Percentiles rank a stretch among this genome's conserved stretches.
These are phyloP conservation scores for Populus simonii DNA, from an alignment of 345 rosid genomes.

Conservation along the genomic window DNA sequence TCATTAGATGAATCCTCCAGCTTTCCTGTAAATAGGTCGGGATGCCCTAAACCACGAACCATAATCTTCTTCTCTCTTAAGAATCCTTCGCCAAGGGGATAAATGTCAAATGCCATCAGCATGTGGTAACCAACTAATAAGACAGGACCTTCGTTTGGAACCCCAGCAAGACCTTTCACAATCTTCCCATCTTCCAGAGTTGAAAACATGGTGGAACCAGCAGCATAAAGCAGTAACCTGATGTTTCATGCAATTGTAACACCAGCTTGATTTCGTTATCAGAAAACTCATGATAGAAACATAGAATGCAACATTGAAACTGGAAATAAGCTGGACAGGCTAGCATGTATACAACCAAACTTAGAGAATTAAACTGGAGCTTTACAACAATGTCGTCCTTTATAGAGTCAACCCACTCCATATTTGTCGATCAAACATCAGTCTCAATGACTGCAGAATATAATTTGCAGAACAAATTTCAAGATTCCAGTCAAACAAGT, in stretches of 20 bases:
- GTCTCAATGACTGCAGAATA: too few species aligned
- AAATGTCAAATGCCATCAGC: constrained; percentile 65
- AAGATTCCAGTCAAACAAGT: too few species aligned
- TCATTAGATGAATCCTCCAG: constrained; percentile 11
- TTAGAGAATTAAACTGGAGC: too few species aligned
- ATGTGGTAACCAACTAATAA: constrained; percentile 75
- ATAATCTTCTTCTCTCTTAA: constrained; percentile 57
- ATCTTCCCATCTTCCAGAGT: constrained; percentile 69
- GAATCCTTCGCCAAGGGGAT: constrained; percentile 52
- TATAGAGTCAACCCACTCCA: too few species aligned
- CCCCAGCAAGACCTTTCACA: constrained; percentile 71
- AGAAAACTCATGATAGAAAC: too few species aligned
- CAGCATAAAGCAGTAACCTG: constrained; percentile 43
- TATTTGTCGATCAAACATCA: too few species aligned
- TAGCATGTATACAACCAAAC: too few species aligned
- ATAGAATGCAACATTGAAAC: too few species aligned
- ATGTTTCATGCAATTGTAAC: constrained; percentile 9
- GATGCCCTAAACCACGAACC: constrained; percentile 68
- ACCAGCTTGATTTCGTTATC: not conserved
- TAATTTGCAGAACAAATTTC: too few species aligned
- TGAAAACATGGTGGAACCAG: constrained; percentile 56
- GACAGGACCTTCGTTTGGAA: constrained; percentile 82
- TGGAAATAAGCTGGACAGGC: too few species aligned
- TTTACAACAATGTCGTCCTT: too few species aligned
- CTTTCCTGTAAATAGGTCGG: constrained; percentile 33